Evolutionary conservation across 2,329 filamentous ascomycete genomes (phyloP).

Genomic region (Aspergillus pseudoterreus): DNA sequence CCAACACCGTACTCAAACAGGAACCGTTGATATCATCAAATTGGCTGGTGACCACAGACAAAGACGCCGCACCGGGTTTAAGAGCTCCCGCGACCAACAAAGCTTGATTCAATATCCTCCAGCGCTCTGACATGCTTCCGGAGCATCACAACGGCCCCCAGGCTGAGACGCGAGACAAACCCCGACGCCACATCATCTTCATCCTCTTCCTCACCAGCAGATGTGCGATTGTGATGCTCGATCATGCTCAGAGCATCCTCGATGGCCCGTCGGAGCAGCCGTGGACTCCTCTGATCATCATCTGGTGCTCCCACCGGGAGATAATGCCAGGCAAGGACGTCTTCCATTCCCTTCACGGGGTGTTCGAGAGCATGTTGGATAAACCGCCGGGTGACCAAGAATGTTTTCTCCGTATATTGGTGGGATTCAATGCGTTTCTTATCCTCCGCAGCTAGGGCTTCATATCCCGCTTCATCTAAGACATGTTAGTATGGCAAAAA

Average conservation of each 20-base stretch:
- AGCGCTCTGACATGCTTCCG: conserved; percentile 24
- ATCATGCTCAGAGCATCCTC: conserved; percentile 24
- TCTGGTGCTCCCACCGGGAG: conserved; percentile 15
- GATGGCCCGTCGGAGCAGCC: conserved; percentile 22
- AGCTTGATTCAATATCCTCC: conserved; percentile 18
- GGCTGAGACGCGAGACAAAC: conserved; percentile 30
- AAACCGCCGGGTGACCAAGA: conserved; percentile 51
- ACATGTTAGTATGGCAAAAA: too few relatives aligned
- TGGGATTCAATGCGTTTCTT: conserved; percentile 45
- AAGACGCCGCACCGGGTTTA: neutral
- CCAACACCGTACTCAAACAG: neutral
- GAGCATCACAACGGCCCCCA: conserved; percentile 32
- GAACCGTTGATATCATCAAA: neutral
- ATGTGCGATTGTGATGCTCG: conserved; percentile 21
- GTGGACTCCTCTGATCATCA: conserved; percentile 10
- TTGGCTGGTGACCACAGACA: too few relatives aligned
- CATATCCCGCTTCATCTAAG: conserved; percentile 58
- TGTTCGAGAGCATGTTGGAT: conserved; percentile 46
- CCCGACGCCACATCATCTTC: conserved; percentile 16
- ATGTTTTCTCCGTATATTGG: conserved; percentile 54
- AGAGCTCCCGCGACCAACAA: neutral
- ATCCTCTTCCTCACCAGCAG: conserved; percentile 12
- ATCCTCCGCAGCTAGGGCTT: conserved; percentile 46
- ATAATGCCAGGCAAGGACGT: conserved; percentile 55
- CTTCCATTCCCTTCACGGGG: conserved; percentile 44